Conservation (phyloP, 169 alveolate species). For the Gregarina niphandrodes region DNA sequence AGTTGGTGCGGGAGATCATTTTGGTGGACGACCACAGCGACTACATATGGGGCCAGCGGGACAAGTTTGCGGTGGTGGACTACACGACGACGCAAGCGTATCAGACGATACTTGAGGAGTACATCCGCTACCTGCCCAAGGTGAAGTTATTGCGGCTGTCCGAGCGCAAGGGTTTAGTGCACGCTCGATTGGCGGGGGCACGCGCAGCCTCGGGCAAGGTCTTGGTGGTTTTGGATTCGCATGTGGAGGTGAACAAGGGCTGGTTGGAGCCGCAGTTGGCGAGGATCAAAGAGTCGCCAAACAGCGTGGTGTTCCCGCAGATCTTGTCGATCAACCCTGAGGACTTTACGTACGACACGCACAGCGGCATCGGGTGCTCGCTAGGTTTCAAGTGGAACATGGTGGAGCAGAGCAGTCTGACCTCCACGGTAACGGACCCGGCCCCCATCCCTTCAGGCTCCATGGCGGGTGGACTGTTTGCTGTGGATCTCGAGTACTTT, state of each 20-base stretch:
- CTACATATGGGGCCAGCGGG: slow-evolving; percentile 5
- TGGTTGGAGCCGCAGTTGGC: slow-evolving; percentile 26
- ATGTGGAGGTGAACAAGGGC: slow-evolving; percentile 23
- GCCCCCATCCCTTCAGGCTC: no score
- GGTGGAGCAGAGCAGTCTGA: no score
- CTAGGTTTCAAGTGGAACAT: no score
- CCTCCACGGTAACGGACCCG: not conserved
- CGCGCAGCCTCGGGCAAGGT: slow-evolving; percentile 11
- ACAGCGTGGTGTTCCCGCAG: slow-evolving; percentile 25
- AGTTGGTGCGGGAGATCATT: slow-evolving; percentile 20
- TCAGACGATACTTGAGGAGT: slow-evolving; percentile 13
- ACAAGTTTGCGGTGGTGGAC: no score
- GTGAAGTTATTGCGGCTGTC: slow-evolving; percentile 10
- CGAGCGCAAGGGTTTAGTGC: slow-evolving; percentile 15
- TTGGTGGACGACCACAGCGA: slow-evolving; percentile 28
- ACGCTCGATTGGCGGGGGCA: slow-evolving; percentile 22
- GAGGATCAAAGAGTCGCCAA: slow-evolving; percentile 24
- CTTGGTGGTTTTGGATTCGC: slow-evolving; percentile 20
- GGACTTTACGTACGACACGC: slow-evolving; percentile 22
- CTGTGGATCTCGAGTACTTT: slow-evolving; percentile 15
- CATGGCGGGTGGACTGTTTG: slow-evolving; percentile 26
- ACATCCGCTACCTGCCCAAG: slow-evolving; percentile 16
- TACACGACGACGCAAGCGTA: no score
- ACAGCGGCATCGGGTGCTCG: no score
- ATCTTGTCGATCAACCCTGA: slow-evolving; percentile 25